phyloP scores from a whole-genome alignment of 2,329 filamentous ascomycete species.

The Tolypocladium inflatum region DNA sequence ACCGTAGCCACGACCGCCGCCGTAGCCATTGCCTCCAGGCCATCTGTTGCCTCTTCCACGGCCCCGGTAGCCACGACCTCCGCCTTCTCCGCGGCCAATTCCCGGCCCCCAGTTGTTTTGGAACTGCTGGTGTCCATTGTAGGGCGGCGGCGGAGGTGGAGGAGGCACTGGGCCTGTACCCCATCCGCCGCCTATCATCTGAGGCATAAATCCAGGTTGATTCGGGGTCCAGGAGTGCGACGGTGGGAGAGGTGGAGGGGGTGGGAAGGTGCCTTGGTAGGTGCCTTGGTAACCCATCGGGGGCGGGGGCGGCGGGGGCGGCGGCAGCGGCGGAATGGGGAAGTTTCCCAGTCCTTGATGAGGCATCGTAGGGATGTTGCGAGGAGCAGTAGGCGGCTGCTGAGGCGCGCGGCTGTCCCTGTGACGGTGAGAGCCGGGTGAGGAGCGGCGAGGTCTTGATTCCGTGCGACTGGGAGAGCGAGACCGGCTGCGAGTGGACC shows the following conservation, averaged over 20 bases:
- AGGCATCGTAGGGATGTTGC: background rate
- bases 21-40: background rate
- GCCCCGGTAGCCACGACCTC: slow-evolving; percentile 18
- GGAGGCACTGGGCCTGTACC: slow-evolving; percentile 1
- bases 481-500: slow-evolving; percentile 9
- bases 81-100: slow-evolving; percentile 16
- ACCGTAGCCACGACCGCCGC: background rate
- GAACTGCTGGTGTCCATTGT: slow-evolving; percentile 4
- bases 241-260: slow-evolving; percentile 19
- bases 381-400: slow-evolving; percentile 4
- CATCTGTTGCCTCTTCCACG: slow-evolving; percentile 11
- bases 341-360: background rate
- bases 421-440: slow-evolving; percentile 11
- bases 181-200: slow-evolving; percentile 17
- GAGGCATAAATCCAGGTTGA: slow-evolving; percentile 12
- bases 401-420: slow-evolving; percentile 15
- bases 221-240: slow-evolving; percentile 18
- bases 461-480: slow-evolving; percentile 5
- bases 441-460: slow-evolving; percentile 10
- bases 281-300: slow-evolving; percentile 29
- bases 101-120: slow-evolving; percentile 14
- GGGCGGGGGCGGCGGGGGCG: too few species aligned
- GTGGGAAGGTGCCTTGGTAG: slow-evolving; percentile 33
- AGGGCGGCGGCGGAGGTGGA: slow-evolving; percentile 10
- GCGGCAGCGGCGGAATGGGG: slow-evolving; percentile 1